These are phyloP conservation scores for Pelargonium nanum DNA, from an alignment of 345 rosid species.

Conservation along the genomic window DNA sequence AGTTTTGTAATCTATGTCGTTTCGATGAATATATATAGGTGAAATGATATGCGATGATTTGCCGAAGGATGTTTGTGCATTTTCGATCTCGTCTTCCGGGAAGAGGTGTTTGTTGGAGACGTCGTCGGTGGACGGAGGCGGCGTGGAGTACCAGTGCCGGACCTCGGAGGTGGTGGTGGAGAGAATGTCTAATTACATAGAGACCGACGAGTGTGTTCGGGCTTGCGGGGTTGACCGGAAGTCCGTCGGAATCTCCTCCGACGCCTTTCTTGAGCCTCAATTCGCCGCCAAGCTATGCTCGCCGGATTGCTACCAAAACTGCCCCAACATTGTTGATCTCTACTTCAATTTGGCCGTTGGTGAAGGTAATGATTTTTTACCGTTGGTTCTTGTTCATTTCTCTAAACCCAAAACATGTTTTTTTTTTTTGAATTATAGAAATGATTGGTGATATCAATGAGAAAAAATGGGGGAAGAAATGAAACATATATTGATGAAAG, in stretches of 20 bases:
- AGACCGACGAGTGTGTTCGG: slow-evolving; percentile 58
- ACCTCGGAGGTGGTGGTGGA: slow-evolving; percentile 75
- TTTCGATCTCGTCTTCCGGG: slow-evolving; percentile 58
- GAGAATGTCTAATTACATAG: slow-evolving; percentile 60
- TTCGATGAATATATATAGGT: too few species aligned
- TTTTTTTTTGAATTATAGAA: too few species aligned
- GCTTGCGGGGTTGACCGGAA: slow-evolving; percentile 82
- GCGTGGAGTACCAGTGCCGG: slow-evolving; percentile 59
- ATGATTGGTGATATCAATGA: too few species aligned
- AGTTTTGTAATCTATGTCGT: too few species aligned
- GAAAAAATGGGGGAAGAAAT: too few species aligned
- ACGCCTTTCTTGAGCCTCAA: slow-evolving; percentile 65
- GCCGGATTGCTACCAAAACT: slow-evolving; percentile 46
- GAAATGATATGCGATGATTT: slow-evolving; percentile 62
- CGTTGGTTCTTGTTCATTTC: background rate
- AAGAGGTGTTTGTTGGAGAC: slow-evolving; percentile 86
- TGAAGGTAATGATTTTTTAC: slow-evolving; percentile 46
- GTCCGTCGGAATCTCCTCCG: slow-evolving; percentile 82
- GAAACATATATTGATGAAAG: too few species aligned
- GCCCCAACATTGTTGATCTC: slow-evolving; percentile 91
- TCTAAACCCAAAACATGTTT: background rate
- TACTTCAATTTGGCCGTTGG: slow-evolving; percentile 93
- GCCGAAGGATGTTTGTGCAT: slow-evolving; percentile 59
- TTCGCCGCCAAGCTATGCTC: slow-evolving; percentile 83
- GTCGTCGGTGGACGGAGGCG: slow-evolving; percentile 13